A percentile compares a stretch with the other conserved stretches of the same genome.
Conservation (phyloP, 768 basidiomycete genomes). For the Tephrocybe rancida region DNA sequence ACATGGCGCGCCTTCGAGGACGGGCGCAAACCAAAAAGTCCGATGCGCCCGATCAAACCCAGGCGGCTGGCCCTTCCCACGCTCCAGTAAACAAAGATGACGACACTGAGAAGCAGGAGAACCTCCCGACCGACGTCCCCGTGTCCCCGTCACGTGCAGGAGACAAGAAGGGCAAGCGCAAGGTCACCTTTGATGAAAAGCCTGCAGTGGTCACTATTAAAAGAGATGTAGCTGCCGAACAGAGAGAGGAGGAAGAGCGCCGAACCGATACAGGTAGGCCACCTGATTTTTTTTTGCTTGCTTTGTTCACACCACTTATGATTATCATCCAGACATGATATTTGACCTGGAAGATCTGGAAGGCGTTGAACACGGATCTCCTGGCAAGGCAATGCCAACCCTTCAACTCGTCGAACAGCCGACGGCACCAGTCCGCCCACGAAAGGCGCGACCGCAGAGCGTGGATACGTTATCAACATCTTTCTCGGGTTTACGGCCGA, state of each 20-base stretch:
- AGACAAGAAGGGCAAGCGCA: conserved; percentile 56
- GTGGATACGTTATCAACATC: conserved; percentile 53
- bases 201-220: conserved; percentile 55
- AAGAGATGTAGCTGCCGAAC: conserved; percentile 33
- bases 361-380: conserved; percentile 39
- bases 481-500: conserved; percentile 61
- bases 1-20: conserved; percentile 37
- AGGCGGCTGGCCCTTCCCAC: conserved; percentile 25
- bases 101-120: conserved; percentile 19
- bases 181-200: conserved; percentile 74
- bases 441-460: conserved; percentile 32
- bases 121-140: conserved; percentile 1
- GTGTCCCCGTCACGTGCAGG: conserved; percentile 27
- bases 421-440: conserved; percentile 29
- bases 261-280: conserved; percentile 48
- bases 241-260: conserved; percentile 29
- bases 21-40: conserved; percentile 21
- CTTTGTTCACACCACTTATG: not conserved
- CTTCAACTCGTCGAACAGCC: conserved; percentile 48
- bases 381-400: conserved; percentile 29
- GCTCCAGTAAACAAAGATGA: conserved; percentile 18
- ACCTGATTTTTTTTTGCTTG: conserved; percentile 5
- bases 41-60: conserved; percentile 19
- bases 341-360: conserved; percentile 75
- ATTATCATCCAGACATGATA: conserved; percentile 52